phyloP scores from a whole-genome alignment of 805 yeast species.

The Ogataea parapolymorpha region DNA sequence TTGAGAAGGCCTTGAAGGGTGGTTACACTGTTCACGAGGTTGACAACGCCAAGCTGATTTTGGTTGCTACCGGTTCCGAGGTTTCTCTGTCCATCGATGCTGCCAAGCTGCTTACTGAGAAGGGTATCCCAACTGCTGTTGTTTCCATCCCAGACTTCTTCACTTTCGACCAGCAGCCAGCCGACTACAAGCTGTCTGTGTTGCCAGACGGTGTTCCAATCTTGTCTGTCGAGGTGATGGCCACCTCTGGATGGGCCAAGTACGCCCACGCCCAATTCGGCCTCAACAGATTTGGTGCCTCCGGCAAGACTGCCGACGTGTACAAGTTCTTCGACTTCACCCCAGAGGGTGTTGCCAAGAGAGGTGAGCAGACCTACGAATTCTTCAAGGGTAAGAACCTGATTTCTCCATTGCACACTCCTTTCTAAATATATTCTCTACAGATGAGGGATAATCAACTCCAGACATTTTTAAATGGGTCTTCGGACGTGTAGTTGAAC shows the following conservation, averaged over 20 bases:
- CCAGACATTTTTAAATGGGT: slow-evolving; percentile 35
- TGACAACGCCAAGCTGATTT: slow-evolving; percentile 62
- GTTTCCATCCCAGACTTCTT: slow-evolving; percentile 92
- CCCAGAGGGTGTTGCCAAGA: slow-evolving; percentile 85
- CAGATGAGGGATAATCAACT: slow-evolving; percentile 10
- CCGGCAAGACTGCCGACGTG: slow-evolving; percentile 82
- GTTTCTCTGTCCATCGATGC: slow-evolving; percentile 80
- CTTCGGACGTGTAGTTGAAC: slow-evolving; percentile 19
- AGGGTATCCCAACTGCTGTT: slow-evolving; percentile 72
- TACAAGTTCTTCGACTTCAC: slow-evolving; percentile 88
- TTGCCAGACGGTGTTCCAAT: slow-evolving; percentile 95
- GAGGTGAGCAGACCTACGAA: slow-evolving; percentile 74
- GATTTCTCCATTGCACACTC: slow-evolving; percentile 73
- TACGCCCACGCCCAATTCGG: slow-evolving; percentile 97
- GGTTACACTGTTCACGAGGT: slow-evolving; percentile 75
- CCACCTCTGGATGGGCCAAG: slow-evolving; percentile 89
- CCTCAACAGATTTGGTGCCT: slow-evolving; percentile 93
- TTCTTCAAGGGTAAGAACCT: slow-evolving; percentile 78
- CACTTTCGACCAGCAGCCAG: slow-evolving; percentile 82
- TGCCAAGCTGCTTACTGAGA: slow-evolving; percentile 61
- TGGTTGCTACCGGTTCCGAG: slow-evolving; percentile 95
- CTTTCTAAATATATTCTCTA: slow-evolving; percentile 41
- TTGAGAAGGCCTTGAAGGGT: slow-evolving; percentile 92
- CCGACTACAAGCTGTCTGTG: slow-evolving; percentile 77
- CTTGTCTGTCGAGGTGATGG: slow-evolving; percentile 88